Base-by-base conservation (phyloP, 805 yeast genomes). In the Myxozyma kluyveri region DNA sequence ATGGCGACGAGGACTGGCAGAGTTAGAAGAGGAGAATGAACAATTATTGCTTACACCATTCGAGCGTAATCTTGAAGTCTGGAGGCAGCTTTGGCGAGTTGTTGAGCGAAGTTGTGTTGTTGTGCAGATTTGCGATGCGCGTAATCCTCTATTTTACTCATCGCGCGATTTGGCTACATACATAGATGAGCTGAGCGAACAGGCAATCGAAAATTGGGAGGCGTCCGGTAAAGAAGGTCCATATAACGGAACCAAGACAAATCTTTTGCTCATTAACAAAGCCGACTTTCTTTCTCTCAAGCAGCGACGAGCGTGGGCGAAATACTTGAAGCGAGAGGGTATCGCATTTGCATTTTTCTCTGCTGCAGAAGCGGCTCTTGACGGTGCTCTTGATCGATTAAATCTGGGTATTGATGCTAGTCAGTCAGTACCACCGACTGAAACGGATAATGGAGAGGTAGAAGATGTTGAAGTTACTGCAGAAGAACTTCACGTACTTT, bases 21-120 rank as follows among this genome's bases (percentile, higher is more conserved):
- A 77, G 40, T 74, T 93, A 50, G 95, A 90, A 58, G 96, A 91
- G 67, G 79, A 78, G 61, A 81, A 88, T 59, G 96, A 91, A 68
- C n/a, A n/a, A n/a, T 74, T 93, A 63, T 73, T 90, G 53, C 76
- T 93, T 67, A 93, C 99, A 0, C 99, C 99, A 3, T 93, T 91
- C 66, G 99, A 93, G 73, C 82, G 99, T 73, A 93, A 93, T 68
- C 75, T 93, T 59, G 96, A 91, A 75, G 97, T 93, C 52, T 93
- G 99, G 99, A 83, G 93, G 67, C 99, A 93, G 71, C 74, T 93
- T 60, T 93, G 99, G 99, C 80, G 99, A 72, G 99, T 93, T 40
- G 86, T 89, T 22, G 99, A 93, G 69, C 81, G 98, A 66, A 87
- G 93, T 22, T 96, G 91, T 69, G 75, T 93, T 63, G 81, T 93